Percentiles rank a stretch among this genome's conserved stretches.
Conservation (phyloP, 2,329 filamentous ascomycete genomes). For the Orbilia oligospora region DNA sequence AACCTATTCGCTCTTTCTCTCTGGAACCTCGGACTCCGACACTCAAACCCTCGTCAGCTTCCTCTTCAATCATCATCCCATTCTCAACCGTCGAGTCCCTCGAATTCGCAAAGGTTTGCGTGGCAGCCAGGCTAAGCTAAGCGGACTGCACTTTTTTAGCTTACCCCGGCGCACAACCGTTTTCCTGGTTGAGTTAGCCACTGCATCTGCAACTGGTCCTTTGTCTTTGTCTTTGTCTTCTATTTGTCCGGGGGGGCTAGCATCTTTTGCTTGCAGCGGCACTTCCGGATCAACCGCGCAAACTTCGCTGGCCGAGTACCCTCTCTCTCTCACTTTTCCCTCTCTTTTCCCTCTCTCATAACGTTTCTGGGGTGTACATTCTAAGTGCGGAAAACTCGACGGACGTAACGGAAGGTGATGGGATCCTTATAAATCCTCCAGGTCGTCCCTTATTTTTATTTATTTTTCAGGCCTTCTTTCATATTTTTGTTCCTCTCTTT, state of each 20-base stretch:
- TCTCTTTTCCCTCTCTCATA: background rate
- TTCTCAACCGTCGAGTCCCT: slow-evolving; percentile 8
- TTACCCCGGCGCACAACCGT: slow-evolving; percentile 6
- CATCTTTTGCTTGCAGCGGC: slow-evolving; percentile 20
- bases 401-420: slow-evolving; percentile 12
- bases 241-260: background rate
- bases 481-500: background rate
- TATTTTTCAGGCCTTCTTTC: background rate
- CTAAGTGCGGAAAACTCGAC: background rate
- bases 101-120: slow-evolving; percentile 2
- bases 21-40: slow-evolving; percentile 15
- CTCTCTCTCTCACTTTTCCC: background rate
- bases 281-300: slow-evolving; percentile 50
- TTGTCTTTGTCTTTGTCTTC: background rate
- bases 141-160: background rate
- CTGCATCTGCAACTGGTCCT: too few relatives aligned
- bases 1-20: background rate
- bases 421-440: slow-evolving; percentile 17
- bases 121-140: slow-evolving; percentile 1
- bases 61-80: slow-evolving; percentile 17
- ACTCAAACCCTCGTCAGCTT: background rate
- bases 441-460: background rate
- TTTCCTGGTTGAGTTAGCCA: slow-evolving; percentile 11
- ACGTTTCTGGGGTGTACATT: background rate
- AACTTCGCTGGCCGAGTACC: slow-evolving; percentile 5